Conservation (phyloP, 805 yeast species). For the Kazachstania africana region DNA sequence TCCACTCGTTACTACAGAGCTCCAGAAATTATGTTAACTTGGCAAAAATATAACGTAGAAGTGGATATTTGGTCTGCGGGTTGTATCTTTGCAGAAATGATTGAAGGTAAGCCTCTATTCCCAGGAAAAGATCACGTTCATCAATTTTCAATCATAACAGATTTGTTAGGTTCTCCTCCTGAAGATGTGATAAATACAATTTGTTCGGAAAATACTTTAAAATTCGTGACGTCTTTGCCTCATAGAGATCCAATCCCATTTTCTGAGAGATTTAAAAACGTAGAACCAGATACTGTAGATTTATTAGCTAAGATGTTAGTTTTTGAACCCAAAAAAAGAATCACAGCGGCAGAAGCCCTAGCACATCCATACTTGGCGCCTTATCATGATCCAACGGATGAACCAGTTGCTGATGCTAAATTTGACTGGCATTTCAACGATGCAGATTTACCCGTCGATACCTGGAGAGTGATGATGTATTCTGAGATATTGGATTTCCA, state of each 20-base stretch:
- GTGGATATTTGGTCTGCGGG: slow-evolving; percentile 98
- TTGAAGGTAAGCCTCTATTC: slow-evolving; percentile 91
- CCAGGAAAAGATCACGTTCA: slow-evolving; percentile 98
- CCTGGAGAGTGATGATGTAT: slow-evolving; percentile 99
- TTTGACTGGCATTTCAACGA: slow-evolving; percentile 98
- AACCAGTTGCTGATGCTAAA: slow-evolving; percentile 83
- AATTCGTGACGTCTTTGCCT: slow-evolving; percentile 90
- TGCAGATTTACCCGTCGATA: slow-evolving; percentile 93
- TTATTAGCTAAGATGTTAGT: slow-evolving; percentile 80
- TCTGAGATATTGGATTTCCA: slow-evolving; percentile 94
- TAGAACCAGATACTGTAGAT: slow-evolving; percentile 81
- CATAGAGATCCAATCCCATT: slow-evolving; percentile 87
- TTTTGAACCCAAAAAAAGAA: slow-evolving; percentile 89
- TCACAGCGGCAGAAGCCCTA: slow-evolving; percentile 83
- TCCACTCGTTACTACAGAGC: slow-evolving; percentile 94
- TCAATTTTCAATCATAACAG: slow-evolving; percentile 94
- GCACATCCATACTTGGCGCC: slow-evolving; percentile 87
- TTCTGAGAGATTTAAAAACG: slow-evolving; percentile 63
- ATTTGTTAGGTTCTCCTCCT: slow-evolving; percentile 92
- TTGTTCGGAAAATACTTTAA: slow-evolving; percentile 86
- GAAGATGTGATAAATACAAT: slow-evolving; percentile 92
- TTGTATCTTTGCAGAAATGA: slow-evolving; percentile 94
- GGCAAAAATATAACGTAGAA: slow-evolving; percentile 96
- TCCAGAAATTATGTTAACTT: slow-evolving; percentile 95
- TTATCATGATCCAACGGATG: slow-evolving; percentile 95